Percentiles rank a stretch among this genome's conserved stretches.
phyloP scores from a whole-genome alignment of 805 yeast species.

The Candida dendrica region DNA sequence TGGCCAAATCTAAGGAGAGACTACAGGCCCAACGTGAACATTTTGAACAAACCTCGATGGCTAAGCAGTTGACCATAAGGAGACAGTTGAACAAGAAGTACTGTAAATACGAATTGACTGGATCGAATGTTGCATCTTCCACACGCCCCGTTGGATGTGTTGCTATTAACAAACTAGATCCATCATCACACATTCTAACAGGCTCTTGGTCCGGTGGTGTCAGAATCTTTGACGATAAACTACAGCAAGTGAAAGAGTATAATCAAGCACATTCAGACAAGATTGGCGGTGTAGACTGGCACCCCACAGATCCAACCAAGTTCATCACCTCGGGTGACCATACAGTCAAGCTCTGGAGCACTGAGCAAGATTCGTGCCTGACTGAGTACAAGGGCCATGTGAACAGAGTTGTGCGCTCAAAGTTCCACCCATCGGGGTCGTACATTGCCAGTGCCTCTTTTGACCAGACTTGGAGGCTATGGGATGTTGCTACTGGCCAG shows the following conservation, averaged over 20 bases:
- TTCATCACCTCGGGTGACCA: constrained; percentile 45
- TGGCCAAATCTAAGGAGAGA: constrained; percentile 37
- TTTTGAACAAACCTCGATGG: constrained; percentile 27
- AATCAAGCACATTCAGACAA: constrained; percentile 43
- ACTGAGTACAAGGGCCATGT: constrained; percentile 36
- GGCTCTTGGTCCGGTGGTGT: constrained; percentile 85
- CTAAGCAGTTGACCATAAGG: constrained; percentile 38
- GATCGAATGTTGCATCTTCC: constrained; percentile 60
- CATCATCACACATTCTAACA: constrained; percentile 37
- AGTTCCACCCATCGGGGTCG: constrained; percentile 57
- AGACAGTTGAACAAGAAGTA: constrained; percentile 32
- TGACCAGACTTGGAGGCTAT: constrained; percentile 82
- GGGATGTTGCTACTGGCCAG: constrained; percentile 54
- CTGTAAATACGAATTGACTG: constrained; percentile 37
- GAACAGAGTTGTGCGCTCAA: constrained; percentile 50
- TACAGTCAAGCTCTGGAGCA: constrained; percentile 24
- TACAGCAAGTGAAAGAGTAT: constrained; percentile 22
- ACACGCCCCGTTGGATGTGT: constrained; percentile 63
- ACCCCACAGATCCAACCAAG: constrained; percentile 21
- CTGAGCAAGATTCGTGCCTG: background rate
- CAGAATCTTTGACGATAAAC: constrained; percentile 37
- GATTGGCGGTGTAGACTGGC: constrained; percentile 68
- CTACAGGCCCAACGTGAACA: constrained; percentile 25
- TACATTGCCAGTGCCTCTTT: constrained; percentile 65
- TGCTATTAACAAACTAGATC: constrained; percentile 32